Evolutionary conservation across 257 asterid species (phyloP).

Genomic region (Jacaranda copaia): DNA sequence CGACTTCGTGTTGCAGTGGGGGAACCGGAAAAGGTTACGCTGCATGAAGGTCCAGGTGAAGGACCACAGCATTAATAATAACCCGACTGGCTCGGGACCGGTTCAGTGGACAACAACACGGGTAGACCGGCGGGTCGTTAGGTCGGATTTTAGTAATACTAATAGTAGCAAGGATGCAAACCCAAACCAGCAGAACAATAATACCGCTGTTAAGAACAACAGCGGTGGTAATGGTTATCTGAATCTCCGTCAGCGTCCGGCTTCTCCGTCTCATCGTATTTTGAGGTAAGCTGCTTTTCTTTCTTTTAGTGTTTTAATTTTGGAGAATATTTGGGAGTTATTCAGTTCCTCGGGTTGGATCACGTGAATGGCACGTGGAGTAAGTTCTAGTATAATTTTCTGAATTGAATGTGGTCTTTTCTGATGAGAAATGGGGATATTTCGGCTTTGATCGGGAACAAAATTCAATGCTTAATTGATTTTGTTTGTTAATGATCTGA

Average conservation of each 20-base stretch:
- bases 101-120: conserved; percentile 53
- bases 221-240: conserved; percentile 34
- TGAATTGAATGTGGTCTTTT: background rate
- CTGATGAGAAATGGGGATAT: conserved; percentile 15
- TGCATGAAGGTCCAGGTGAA: conserved; percentile 76
- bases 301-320: background rate
- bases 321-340: conserved; percentile 12
- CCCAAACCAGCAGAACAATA: conserved; percentile 32
- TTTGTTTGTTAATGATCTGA: background rate
- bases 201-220: conserved; percentile 27
- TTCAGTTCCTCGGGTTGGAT: conserved; percentile 24
- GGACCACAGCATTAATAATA: conserved; percentile 43
- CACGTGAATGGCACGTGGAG: conserved; percentile 31
- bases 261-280: conserved; percentile 69
- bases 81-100: conserved; percentile 53
- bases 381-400: background rate
- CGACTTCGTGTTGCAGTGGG: conserved; percentile 85
- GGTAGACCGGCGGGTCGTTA: conserved; percentile 66
- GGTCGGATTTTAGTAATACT: conserved; percentile 57
- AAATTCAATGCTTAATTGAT: background rate
- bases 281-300: conserved; percentile 45
- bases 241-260: conserved; percentile 73
- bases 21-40: conserved; percentile 74
- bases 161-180: conserved; percentile 40
- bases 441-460: conserved; percentile 4